phyloP scores from a whole-genome alignment of 768 basidiomycete species.

The Exsudoporus frostii region DNA sequence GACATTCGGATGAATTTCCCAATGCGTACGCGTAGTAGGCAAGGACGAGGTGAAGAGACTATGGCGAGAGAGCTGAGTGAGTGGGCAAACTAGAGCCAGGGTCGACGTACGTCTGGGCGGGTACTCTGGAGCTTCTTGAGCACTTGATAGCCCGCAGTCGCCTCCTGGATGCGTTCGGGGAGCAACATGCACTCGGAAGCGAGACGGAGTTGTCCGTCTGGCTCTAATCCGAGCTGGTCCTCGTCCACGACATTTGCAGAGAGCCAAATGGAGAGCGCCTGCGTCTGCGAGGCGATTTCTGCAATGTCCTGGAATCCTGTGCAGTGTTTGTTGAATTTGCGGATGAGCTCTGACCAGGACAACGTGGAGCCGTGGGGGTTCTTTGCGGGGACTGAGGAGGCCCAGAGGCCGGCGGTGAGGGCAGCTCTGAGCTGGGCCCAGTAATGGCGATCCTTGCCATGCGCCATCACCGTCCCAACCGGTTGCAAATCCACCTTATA shows the following conservation, averaged over 20 bases:
- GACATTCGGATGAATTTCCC: slow-evolving; percentile 59
- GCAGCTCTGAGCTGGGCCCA: slow-evolving; percentile 70
- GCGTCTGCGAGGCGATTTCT: slow-evolving; percentile 66
- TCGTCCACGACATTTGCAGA: slow-evolving; percentile 47
- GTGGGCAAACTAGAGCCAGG: background rate
- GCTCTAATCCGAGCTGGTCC: slow-evolving; percentile 50
- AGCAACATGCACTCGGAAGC: slow-evolving; percentile 56
- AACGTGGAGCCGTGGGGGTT: slow-evolving; percentile 49
- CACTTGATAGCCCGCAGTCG: slow-evolving; percentile 47
- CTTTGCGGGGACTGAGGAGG: slow-evolving; percentile 57
- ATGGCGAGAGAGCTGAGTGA: slow-evolving; percentile 8
- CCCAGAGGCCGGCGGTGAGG: slow-evolving; percentile 75
- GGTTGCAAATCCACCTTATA: background rate
- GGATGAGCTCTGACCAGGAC: slow-evolving; percentile 74
- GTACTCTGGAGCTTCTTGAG: slow-evolving; percentile 49
- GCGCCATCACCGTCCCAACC: slow-evolving; percentile 33
- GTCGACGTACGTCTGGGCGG: slow-evolving; percentile 56
- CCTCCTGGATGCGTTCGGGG: slow-evolving; percentile 58
- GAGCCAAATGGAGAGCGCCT: slow-evolving; percentile 57
- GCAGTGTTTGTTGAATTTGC: slow-evolving; percentile 88
- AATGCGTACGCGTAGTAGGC: slow-evolving; percentile 83
- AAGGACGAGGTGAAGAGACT: slow-evolving; percentile 67
- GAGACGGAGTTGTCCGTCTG: slow-evolving; percentile 35
- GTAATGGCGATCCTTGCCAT: slow-evolving; percentile 70
- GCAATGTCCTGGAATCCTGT: slow-evolving; percentile 55